Evolutionary conservation across 2,329 filamentous ascomycete genomes (phyloP), one percentile per base, ranked within the genome.

Genomic region (Clonostachys solani): DNA sequence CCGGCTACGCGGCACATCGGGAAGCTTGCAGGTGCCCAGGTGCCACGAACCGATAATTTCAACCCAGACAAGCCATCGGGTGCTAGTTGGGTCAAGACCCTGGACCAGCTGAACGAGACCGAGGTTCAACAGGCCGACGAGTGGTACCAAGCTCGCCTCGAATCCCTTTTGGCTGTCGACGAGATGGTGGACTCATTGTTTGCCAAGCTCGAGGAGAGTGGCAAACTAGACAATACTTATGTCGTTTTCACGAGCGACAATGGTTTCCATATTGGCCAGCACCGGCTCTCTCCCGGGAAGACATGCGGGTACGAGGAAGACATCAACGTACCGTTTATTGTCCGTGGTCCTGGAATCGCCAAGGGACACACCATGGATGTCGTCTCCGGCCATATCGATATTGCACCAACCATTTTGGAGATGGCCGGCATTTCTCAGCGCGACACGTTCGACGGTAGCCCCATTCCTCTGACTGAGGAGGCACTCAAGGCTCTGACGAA

Each of bases 1-100:
- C 52, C 59, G 1, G 75, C 82, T 0, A 66, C 76, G 44, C 69
- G 83, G 17, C 83, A 89, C 54, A 68, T 73, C 29, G 63, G 82
- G 53, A 68, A 87, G 0, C 89, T 89, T 56, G 54, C 70, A 6
- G 72, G 78, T 49, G 75, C 70, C 4, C 75, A 71, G 33, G 75
- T 88, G 1, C 85, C 86, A 0, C 68, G 85, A 15, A 82, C 73
- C 1, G 65, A 71, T 0, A 78, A 83, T 56, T 88, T 88, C 66
- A 88, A 88, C 58, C 83, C 84, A 0, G 57, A 59, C 19, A 47
- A 53, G 10, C 53, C 67, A 2, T 64, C 63, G 4, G 69, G 70
- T 12, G 73, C 65, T 12, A 68, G 63, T 33, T 78, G 74, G 73
- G 56, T 77, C 34, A 56, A 56, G 5, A 50, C 62, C 10, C 64